phyloP scores from a whole-genome alignment of 495 filamentous ascomycete species.

The Aspergillus indologenus region DNA sequence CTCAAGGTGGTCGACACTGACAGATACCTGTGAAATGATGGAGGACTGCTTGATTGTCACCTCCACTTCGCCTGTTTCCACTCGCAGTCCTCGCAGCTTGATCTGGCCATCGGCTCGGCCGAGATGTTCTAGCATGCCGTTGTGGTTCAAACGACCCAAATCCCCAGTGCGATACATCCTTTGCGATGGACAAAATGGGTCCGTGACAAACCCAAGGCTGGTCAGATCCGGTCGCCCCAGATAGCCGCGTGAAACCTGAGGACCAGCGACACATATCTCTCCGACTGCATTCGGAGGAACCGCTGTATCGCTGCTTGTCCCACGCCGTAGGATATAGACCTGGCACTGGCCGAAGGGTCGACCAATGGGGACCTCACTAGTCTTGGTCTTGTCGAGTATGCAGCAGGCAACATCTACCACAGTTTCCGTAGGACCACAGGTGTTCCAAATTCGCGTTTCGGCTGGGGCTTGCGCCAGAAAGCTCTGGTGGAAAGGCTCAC shows the following conservation, averaged over 20 bases:
- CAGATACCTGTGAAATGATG: no score
- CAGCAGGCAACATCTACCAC: slow-evolving; percentile 3
- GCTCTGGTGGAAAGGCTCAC: slow-evolving; percentile 2
- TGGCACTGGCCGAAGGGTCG: neutral
- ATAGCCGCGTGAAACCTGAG: slow-evolving; percentile 7
- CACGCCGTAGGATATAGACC: slow-evolving; percentile 1
- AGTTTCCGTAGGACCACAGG: slow-evolving; percentile 7
- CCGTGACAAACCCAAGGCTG: neutral
- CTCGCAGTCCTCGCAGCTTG: slow-evolving; percentile 8
- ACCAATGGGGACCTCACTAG: neutral
- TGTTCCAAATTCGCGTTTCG: slow-evolving; percentile 5
- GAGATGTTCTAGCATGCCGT: slow-evolving; percentile 2
- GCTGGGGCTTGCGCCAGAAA: neutral
- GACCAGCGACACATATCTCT: slow-evolving; percentile 6
- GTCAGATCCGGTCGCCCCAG: neutral
- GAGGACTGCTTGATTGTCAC: no score
- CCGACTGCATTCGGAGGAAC: slow-evolving; percentile 2
- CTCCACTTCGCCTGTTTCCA: slow-evolving; percentile 6
- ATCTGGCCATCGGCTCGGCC: slow-evolving; percentile 11
- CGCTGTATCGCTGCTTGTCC: neutral
- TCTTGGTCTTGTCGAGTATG: neutral
- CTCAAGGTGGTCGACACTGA: no score
- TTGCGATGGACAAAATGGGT: neutral
- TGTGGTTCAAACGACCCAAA: neutral
- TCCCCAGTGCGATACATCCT: slow-evolving; percentile 10